Evolutionary conservation across 164 flowering plant species (phyloP).

Genomic region (Akebia trifoliata): DNA sequence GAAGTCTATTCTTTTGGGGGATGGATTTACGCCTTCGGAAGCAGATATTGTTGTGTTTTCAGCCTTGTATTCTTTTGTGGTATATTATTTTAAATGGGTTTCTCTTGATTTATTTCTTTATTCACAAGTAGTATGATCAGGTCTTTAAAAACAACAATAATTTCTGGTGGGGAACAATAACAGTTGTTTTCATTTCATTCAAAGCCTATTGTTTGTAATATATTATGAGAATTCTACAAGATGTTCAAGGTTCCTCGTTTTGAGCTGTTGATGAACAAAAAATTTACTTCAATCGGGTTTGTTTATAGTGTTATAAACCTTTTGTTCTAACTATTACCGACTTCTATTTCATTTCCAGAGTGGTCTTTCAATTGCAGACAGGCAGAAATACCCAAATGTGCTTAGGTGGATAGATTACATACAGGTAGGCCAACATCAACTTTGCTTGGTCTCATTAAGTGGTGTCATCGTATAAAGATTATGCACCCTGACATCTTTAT

Average conservation of each 20-base stretch:
- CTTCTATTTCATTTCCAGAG: slow-evolving; percentile 32
- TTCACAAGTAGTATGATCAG: not conserved
- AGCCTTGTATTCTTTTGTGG: slow-evolving; percentile 59
- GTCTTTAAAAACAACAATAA: not conserved
- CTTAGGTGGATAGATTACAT: slow-evolving; percentile 89
- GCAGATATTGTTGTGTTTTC: slow-evolving; percentile 70
- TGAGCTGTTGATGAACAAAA: too few relatives aligned
- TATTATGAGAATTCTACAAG: not conserved
- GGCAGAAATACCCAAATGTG: slow-evolving; percentile 52
- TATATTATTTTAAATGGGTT: slow-evolving; percentile 25
- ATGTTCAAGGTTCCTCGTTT: too few relatives aligned
- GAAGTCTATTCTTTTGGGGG: slow-evolving; percentile 64
- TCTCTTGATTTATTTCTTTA: not conserved
- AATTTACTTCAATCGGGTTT: too few relatives aligned
- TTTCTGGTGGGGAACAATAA: not conserved
- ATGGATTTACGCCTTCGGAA: slow-evolving; percentile 65
- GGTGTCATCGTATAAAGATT: too few relatives aligned
- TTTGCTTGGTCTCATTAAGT: not conserved
- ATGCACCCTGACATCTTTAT: not conserved
- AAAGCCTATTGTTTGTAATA: not conserved
- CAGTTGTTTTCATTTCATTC: not conserved
- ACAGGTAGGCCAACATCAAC: slow-evolving; percentile 46
- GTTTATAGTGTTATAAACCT: too few relatives aligned
- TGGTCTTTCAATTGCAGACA: slow-evolving; percentile 48
- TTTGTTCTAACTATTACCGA: slow-evolving; percentile 6